Conservation (phyloP, 257 asterid species). For the Penstemon barbatus region DNA sequence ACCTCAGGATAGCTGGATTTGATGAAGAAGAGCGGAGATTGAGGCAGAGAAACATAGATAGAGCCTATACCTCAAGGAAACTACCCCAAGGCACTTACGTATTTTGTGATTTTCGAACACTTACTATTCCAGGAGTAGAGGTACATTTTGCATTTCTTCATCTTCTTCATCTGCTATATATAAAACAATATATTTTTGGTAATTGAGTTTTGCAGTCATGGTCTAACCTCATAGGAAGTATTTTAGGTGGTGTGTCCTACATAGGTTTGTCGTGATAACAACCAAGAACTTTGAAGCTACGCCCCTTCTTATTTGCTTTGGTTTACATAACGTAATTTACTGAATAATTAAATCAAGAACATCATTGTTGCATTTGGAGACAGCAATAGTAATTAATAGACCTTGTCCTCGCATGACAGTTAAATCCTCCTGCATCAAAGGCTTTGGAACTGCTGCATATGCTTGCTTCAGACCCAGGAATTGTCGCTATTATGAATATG, state of each 20-base stretch:
- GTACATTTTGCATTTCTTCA: constrained; percentile 34
- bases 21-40: constrained; percentile 82
- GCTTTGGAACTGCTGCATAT: constrained; percentile 83
- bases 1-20: constrained; percentile 85
- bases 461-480: constrained; percentile 98
- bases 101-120: constrained; percentile 80
- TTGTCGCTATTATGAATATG: constrained; percentile 93
- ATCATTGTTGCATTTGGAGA: too few species aligned
- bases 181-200: not conserved
- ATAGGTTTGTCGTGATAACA: too few species aligned
- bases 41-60: constrained; percentile 50
- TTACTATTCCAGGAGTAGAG: constrained; percentile 80
- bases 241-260: not conserved
- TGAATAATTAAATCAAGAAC: not conserved
- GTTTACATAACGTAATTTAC: not conserved
- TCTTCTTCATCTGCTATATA: constrained; percentile 15
- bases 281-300: not conserved
- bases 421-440: constrained; percentile 79
- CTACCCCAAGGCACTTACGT: constrained; percentile 81
- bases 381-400: constrained; percentile 12
- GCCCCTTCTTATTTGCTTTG: not conserved
- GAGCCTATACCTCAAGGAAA: constrained; percentile 37
- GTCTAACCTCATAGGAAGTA: not conserved
- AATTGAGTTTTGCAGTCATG: constrained; percentile 2
- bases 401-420: constrained; percentile 46